Evolutionary conservation across 2,329 filamentous ascomycete genomes (phyloP), one percentile per base, ranked within the genome.

Genomic region (Macroventuria anomochaeta): DNA sequence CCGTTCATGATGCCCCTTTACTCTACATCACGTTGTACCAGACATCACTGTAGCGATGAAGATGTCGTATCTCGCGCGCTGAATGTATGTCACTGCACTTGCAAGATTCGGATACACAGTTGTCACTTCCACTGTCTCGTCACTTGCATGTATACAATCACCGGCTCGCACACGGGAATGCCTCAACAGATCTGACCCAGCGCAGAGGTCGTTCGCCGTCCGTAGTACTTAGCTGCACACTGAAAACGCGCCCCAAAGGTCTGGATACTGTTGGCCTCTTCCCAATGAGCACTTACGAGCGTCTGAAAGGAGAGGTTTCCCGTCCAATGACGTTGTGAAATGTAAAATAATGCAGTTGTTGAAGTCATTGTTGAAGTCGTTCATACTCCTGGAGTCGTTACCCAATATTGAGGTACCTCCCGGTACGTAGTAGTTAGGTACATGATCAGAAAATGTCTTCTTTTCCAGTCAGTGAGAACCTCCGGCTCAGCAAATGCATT

Each of bases 131-230:
- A 26, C n/a, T 23, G 21, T 21, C 13, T 40, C 29, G 39, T 54
- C 44, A 36, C 39, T 10, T 44, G 32, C 21, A 40, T 48, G 32
- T 25, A 8, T 25, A 8, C 17, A 21, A 11, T 18, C 32, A 36
- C 26, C 28, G 15, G 11, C 12, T n/a, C 7, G 31, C 15, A 10
- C 13, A 23, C 23, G 23, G 15, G 23, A 32, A 15, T 2, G 17
- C 1, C 39, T 49, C 51, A 54, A 46, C 44, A 49, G 51, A 49
- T 49, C 39, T 37, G 51, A 44, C 39, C 39, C 39, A 40, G 21
- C 7, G 12, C 13, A 13, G 12, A 46, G 44, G 51, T 40, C 34
- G 28, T 40, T 54, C 51, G 44, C 51, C 51, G 40, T 44, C 51
- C 44, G 23, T 49, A 44, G 40, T 31, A 13, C 21, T 54, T 54